These are phyloP conservation scores for Fraxinus angustifolia DNA, from an alignment of 305 asterid genomes.

Conservation along the genomic window DNA sequence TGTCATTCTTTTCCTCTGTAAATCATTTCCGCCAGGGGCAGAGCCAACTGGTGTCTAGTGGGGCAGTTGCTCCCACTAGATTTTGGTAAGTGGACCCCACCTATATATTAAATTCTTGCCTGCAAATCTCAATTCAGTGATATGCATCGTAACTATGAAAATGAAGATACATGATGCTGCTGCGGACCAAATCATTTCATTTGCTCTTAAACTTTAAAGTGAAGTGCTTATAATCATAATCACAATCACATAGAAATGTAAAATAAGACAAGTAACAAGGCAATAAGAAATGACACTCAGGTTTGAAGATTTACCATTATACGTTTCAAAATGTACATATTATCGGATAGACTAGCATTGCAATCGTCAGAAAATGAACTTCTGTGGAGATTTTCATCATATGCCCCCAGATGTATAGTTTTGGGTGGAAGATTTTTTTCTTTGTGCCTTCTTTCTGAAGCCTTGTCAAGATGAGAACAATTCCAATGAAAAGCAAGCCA, in stretches of 20 bases:
- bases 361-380: slow-evolving; percentile 38
- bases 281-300: slow-evolving; percentile 9
- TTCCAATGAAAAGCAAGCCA: slow-evolving; percentile 99
- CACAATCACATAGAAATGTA: slow-evolving; percentile 13
- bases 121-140: neutral
- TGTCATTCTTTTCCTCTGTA: neutral
- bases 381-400: slow-evolving; percentile 36
- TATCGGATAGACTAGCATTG: slow-evolving; percentile 40
- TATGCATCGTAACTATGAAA: neutral
- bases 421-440: slow-evolving; percentile 29
- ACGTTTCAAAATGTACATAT: slow-evolving; percentile 85
- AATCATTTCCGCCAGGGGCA: neutral
- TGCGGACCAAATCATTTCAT: neutral
- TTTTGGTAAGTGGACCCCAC: neutral
- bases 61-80: neutral
- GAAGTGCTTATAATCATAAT: neutral
- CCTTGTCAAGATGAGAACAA: slow-evolving; percentile 59
- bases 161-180: neutral
- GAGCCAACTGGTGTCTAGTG: neutral
- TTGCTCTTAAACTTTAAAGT: neutral
- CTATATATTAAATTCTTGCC: neutral
- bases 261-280: neutral
- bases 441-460: slow-evolving; percentile 33
- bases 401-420: slow-evolving; percentile 34
- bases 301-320: slow-evolving; percentile 66